Percentiles rank a stretch among this genome's conserved stretches.
These are phyloP conservation scores for Rhodotorula sp. DNA, from an alignment of 1,284 basidiomycete genomes.

Conservation along the genomic window DNA sequence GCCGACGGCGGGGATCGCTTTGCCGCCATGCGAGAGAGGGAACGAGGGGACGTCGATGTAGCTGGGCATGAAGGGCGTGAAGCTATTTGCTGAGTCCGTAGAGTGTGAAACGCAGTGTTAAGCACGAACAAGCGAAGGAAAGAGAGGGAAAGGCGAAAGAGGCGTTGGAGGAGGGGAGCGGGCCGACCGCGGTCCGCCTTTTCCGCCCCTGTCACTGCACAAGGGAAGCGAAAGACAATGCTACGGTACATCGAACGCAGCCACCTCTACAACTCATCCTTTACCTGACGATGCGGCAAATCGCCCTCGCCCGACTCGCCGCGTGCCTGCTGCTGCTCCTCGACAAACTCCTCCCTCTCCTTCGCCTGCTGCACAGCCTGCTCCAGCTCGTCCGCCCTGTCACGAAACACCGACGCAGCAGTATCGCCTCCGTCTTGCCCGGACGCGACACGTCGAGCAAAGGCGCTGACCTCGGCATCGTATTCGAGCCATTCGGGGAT, in stretches of 20 bases:
- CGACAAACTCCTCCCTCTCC: constrained; percentile 28
- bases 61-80: neutral
- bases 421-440: neutral
- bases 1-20: constrained; percentile 8
- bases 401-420: constrained; percentile 14
- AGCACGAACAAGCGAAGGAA: no score
- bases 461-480: constrained; percentile 57
- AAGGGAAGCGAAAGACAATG: neutral
- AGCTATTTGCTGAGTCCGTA: neutral
- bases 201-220: no score
- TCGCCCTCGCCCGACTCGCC: neutral
- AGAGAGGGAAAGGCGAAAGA: neutral
- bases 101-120: no score
- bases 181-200: no score
- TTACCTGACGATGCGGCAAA: neutral
- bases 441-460: constrained; percentile 46
- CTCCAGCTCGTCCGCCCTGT: constrained; percentile 34
- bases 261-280: constrained; percentile 15
- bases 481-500: constrained; percentile 98
- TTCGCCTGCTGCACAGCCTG: constrained; percentile 37
- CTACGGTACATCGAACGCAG: neutral
- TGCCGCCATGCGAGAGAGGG: constrained; percentile 4
- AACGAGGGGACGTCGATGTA: constrained; percentile 12
- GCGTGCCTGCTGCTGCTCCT: constrained; percentile 4
- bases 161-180: neutral